A percentile compares a stretch with the other conserved stretches of the same genome.
These are phyloP conservation scores for Malus hybrid DNA, from an alignment of 331 rosid genomes.

Conservation along the genomic window DNA sequence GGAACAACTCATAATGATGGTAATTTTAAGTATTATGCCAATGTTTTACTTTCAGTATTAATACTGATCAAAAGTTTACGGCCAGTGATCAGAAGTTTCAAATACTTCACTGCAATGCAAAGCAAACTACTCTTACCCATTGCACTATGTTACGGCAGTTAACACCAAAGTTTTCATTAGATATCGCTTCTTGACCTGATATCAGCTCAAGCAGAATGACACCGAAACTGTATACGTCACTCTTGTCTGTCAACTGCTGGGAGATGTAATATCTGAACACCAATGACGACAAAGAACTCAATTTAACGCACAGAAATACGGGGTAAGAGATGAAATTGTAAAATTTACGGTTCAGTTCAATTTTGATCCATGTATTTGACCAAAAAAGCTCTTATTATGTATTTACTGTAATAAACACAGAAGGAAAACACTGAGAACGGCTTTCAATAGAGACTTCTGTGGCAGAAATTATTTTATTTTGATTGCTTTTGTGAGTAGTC, in stretches of 20 bases:
- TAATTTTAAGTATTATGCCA: background rate
- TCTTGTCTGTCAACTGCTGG: slow-evolving; percentile 86
- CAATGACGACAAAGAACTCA: background rate
- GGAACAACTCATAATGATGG: background rate
- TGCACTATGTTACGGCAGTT: slow-evolving; percentile 90
- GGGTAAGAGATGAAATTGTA: background rate
- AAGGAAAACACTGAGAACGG: no score
- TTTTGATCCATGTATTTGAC: no score
- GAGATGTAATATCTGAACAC: slow-evolving; percentile 75
- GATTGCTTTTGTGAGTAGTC: no score
- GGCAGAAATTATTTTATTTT: no score
- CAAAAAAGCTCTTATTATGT: no score
- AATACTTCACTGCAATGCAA: background rate
- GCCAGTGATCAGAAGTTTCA: background rate
- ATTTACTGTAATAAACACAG: no score
- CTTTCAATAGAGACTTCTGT: no score
- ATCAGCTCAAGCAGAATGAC: slow-evolving; percentile 92
- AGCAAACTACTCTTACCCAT: slow-evolving; percentile 53
- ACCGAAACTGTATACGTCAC: slow-evolving; percentile 85
- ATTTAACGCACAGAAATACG: background rate
- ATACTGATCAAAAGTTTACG: background rate
- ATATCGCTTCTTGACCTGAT: slow-evolving; percentile 95
- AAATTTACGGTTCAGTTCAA: no score
- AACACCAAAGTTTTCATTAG: slow-evolving; percentile 73
- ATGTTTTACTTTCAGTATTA: background rate